phyloP scores from a whole-genome alignment of 768 basidiomycete species.

The Arthromyces matolae region DNA sequence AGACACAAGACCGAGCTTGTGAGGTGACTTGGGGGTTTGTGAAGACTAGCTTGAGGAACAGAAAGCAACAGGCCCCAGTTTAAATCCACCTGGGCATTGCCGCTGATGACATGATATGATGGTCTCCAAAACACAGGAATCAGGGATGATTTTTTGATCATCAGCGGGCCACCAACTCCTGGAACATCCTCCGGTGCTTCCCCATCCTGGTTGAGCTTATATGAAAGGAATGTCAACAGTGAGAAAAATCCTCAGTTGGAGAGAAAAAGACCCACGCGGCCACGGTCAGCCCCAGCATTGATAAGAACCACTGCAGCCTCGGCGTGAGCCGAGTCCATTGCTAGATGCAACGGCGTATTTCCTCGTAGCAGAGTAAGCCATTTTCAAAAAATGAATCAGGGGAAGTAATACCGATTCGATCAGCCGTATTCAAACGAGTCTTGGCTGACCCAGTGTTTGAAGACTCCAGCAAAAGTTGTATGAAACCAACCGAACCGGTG shows the following conservation, averaged over 20 bases:
- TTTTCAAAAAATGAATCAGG: conserved; percentile 12
- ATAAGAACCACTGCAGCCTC: conserved; percentile 88
- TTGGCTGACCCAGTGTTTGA: conserved; percentile 66
- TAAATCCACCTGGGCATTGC: conserved; percentile 3
- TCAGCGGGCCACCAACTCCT: conserved; percentile 89
- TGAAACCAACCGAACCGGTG: conserved; percentile 88
- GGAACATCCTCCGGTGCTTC: conserved; percentile 85
- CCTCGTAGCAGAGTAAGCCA: conserved; percentile 41
- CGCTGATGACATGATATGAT: conserved; percentile 13
- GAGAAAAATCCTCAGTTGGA: conserved; percentile 14
- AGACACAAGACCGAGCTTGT: conserved; percentile 34
- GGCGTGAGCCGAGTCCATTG: conserved; percentile 94
- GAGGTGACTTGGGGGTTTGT: conserved; percentile 18
- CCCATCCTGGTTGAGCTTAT: conserved; percentile 77
- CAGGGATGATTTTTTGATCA: conserved; percentile 10
- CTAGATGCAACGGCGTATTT: conserved; percentile 94
- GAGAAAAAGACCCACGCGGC: conserved; percentile 55
- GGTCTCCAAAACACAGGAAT: conserved; percentile 8
- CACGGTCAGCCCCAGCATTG: conserved; percentile 92
- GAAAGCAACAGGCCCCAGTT: background rate
- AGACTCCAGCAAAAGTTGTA: conserved; percentile 80
- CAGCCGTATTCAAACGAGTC: conserved; percentile 80
- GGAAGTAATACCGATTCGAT: conserved; percentile 60
- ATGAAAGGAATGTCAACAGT: conserved; percentile 16
- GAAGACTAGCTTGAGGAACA: conserved; percentile 33